phyloP scores from a whole-genome alignment of 108 stramenopile genomes.

The Cyclotella atomus region DNA sequence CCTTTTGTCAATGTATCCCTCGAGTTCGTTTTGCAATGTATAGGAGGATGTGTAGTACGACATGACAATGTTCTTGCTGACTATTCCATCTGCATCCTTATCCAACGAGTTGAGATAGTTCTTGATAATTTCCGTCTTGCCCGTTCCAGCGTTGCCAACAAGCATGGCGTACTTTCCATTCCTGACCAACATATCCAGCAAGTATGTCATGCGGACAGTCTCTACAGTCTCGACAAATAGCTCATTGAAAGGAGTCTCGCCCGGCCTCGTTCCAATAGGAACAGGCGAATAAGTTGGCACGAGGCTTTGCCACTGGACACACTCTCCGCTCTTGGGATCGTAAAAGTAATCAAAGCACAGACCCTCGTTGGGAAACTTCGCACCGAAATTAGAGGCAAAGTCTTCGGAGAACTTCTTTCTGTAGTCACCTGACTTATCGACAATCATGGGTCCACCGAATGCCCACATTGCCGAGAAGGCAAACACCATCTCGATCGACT shows the following conservation, averaged over 20 bases:
- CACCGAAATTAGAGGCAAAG: slow-evolving; percentile 63
- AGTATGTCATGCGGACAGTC: slow-evolving; percentile 78
- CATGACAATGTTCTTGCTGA: slow-evolving; percentile 84
- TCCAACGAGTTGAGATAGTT: slow-evolving; percentile 78
- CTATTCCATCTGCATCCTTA: slow-evolving; percentile 78
- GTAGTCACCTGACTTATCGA: slow-evolving; percentile 85
- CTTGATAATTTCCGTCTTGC: slow-evolving; percentile 88
- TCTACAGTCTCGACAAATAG: slow-evolving; percentile 87
- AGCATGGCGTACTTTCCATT: slow-evolving; percentile 86
- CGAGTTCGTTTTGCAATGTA: slow-evolving; percentile 78
- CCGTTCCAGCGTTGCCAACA: slow-evolving; percentile 88
- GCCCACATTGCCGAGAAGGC: slow-evolving; percentile 88
- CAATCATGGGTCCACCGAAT: slow-evolving; percentile 91
- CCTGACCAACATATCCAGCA: slow-evolving; percentile 77
- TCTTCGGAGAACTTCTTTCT: slow-evolving; percentile 79
- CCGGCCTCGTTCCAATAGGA: slow-evolving; percentile 77
- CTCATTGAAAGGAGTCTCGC: slow-evolving; percentile 80
- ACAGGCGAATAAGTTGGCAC: slow-evolving; percentile 70
- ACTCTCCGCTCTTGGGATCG: slow-evolving; percentile 55
- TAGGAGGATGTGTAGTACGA: slow-evolving; percentile 88
- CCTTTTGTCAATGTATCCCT: slow-evolving; percentile 88
- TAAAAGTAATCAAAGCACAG: slow-evolving; percentile 86
- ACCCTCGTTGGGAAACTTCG: slow-evolving; percentile 75
- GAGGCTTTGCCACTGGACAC: slow-evolving; percentile 64
- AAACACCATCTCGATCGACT: slow-evolving; percentile 73